Base-by-base conservation (phyloP, 768 basidiomycete species). In the Termitomyces eurrhizus region DNA sequence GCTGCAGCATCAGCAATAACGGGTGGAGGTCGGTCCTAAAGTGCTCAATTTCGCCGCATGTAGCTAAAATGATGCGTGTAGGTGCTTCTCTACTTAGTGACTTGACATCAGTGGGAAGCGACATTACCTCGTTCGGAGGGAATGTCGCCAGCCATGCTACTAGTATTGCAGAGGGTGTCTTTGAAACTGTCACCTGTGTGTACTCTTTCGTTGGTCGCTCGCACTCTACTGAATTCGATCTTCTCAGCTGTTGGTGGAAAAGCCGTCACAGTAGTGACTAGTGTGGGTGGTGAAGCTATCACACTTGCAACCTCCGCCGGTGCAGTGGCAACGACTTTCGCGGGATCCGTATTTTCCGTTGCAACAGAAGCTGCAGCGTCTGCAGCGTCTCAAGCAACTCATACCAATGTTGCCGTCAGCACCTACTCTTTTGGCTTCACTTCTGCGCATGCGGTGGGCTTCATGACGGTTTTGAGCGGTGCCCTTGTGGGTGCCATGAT, bases 231-330 rank as follows among this genome's bases (percentile, higher is more conserved):
- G 2, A 64, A 69, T 21, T 69, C 66, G 9, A 52, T 51, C 58
- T 24, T 60, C 52, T 33, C 59, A 89, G 88, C 85, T 35, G 66
- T 78, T 58, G 85, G 76, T n/a, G 87, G 82, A 14, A 59, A 73
- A 9, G 81, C 75, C 2, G 72, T 77, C 53, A 89, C 84, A 14
- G 68, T 89, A 21, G 71, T 89, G 33, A 86, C 83, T 16, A 83
- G 80, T 45, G 78, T 68, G 11, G 88, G 85, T 7, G 88, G 87
- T 12, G 65, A 77, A 48, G 87, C 80, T 1, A 72, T 88, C 59
- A 89, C 87, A 0, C 77, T 90, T 21, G 87, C 85, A 32, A 69
- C 62, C 4, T 72, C 73, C 2, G 78, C 75, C 7, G 77, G 68
- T 45, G 78, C 67, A 16, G 74, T 75, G 16, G 75, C 72, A 8